Percentiles rank a stretch among this genome's conserved stretches.
Evolutionary conservation across 2,329 filamentous ascomycete genomes (phyloP).

Genomic region (Clarireedia paspali): DNA sequence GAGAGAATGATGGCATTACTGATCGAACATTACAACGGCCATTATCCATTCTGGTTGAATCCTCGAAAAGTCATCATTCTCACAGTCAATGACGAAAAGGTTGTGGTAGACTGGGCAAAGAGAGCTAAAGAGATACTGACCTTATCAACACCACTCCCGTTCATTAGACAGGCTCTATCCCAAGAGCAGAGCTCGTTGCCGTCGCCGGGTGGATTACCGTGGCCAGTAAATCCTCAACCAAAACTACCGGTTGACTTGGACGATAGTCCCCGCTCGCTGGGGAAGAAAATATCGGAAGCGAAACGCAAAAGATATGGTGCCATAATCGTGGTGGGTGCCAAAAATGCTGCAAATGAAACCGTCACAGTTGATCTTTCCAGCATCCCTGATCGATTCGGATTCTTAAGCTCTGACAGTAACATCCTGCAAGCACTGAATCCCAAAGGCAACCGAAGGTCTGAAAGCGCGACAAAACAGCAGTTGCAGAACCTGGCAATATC

Average conservation of each 20-base stretch:
- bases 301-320: constrained; percentile 63
- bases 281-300: constrained; percentile 67
- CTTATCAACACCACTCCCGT: background rate
- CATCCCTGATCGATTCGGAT: constrained; percentile 18
- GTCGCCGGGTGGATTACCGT: constrained; percentile 11
- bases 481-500: background rate
- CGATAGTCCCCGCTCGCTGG: constrained; percentile 50
- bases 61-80: constrained; percentile 70
- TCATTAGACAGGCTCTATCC: background rate
- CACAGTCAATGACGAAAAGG: constrained; percentile 54
- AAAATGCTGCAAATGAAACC: constrained; percentile 51
- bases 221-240: constrained; percentile 14
- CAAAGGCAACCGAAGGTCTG: background rate
- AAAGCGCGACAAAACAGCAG: background rate
- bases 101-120: constrained; percentile 23
- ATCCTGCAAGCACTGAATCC: background rate
- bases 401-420: background rate
- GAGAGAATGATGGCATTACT: constrained; percentile 79
- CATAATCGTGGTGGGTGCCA: constrained; percentile 64
- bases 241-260: constrained; percentile 62
- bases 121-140: constrained; percentile 11
- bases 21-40: constrained; percentile 74
- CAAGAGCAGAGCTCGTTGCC: background rate
- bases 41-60: constrained; percentile 84
- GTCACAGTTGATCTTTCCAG: constrained; percentile 42